Base-by-base conservation (phyloP, 805 yeast species). In the Huiozyma naganishii region DNA sequence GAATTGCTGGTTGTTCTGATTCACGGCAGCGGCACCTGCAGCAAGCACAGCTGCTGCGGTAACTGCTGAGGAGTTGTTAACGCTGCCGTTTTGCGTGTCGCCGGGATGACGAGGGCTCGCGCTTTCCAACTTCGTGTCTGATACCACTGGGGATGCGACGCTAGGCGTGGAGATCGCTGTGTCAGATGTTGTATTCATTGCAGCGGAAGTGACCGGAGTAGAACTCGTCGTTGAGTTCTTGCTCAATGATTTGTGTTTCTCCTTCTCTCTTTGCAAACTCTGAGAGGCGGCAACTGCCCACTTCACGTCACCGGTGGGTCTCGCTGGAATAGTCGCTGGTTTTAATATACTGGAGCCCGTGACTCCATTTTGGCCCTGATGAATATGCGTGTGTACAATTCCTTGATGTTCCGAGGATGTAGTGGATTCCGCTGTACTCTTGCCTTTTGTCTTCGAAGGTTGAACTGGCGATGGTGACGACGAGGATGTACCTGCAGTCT, bases 201-300 rank as follows among this genome's bases (percentile, higher is more conserved):
- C 36, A 4, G 49, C 48, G 34, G 52, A 47, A 13, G 51, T 29
- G 2, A 40, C 30, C 36, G 47, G 47, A 36, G 52, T 50, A 6
- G 28, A 11, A 3, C 11, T 13, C 23, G 34, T 35, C 9, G 29
- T 35, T 43, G 40, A 49, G 17, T 40, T 40, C 13, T 40, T 29
- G 5, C 45, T 46, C 10, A 43, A 11, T 17, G 46, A 13, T 13
- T 41, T 27, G 1, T 41, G 23, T 5, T 36, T 37, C 23, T 35
- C 12, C 3, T 37, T 30, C 13, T 54, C 58, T 37, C 50, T 57
- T 36, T 59, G 59, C 10, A 55, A 47, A 36, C 51, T 55, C 41
- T 55, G 58, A 6, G 74, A 73, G 5, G 77, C 79, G 5, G 78
- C 78, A 2, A 71, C 69, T 1, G 80, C 69, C 79, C 79, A 74